Evolutionary conservation across 306 rosid species (phyloP).

Genomic region (Fagus sylvatica): DNA sequence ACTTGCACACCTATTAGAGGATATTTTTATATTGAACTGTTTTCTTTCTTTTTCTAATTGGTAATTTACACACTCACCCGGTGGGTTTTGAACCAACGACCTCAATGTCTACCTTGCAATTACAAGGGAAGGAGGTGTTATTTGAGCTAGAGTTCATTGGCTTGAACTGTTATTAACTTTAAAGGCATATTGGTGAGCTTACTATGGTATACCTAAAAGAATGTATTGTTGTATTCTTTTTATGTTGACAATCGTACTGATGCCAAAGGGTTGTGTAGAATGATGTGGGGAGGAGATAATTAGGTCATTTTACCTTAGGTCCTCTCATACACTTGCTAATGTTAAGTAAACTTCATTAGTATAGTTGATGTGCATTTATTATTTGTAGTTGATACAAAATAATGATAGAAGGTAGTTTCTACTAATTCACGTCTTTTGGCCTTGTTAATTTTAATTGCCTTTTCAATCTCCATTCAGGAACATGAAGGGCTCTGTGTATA

Average conservation of each 20-base stretch:
- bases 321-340: neutral
- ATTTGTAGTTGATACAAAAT: neutral
- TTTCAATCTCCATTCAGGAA: constrained; percentile 58
- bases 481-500: constrained; percentile 63
- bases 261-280: neutral
- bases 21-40: no score
- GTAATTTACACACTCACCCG: no score
- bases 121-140: no score
- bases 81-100: no score
- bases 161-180: neutral
- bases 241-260: neutral
- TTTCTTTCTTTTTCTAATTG: no score
- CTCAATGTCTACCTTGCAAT: no score
- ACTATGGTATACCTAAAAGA: neutral
- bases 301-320: neutral
- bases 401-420: neutral
- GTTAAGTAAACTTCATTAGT: neutral
- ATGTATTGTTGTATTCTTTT: neutral
- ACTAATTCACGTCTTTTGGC: constrained; percentile 2
- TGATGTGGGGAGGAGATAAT: neutral
- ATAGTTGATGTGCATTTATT: neutral
- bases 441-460: constrained; percentile 15
- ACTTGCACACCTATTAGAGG: neutral
- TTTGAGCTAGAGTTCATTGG: no score
- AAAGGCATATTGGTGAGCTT: neutral